These are phyloP conservation scores for Phytophthora ohioensis DNA, from an alignment of 352 stramenopile species.

Conservation along the genomic window DNA sequence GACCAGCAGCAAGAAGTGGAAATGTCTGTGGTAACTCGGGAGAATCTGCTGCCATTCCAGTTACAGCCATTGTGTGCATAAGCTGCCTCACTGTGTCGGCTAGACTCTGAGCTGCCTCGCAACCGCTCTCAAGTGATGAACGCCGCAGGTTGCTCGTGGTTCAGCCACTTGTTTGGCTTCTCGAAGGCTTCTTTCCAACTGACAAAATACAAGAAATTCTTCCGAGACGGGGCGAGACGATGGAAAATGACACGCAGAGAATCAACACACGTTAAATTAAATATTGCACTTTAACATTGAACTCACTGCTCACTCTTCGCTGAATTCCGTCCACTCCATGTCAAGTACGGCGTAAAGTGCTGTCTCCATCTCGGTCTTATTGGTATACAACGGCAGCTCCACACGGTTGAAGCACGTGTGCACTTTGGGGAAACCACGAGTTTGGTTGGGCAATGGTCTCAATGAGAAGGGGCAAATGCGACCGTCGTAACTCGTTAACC, in stretches of 20 bases:
- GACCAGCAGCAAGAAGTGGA: not conserved
- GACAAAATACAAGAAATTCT: slow-evolving; percentile 5
- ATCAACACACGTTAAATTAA: slow-evolving; percentile 30
- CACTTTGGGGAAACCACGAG: slow-evolving; percentile 73
- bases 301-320: slow-evolving; percentile 58
- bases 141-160: slow-evolving; percentile 8
- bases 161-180: not conserved
- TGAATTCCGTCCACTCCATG: slow-evolving; percentile 97
- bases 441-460: slow-evolving; percentile 64
- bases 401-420: slow-evolving; percentile 90
- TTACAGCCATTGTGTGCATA: slow-evolving; percentile 25
- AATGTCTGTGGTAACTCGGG: not conserved
- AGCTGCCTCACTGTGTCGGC: slow-evolving; percentile 14
- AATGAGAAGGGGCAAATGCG: slow-evolving; percentile 82
- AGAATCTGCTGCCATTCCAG: slow-evolving; percentile 30
- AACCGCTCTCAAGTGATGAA: slow-evolving; percentile 12
- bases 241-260: slow-evolving; percentile 13
- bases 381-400: slow-evolving; percentile 80
- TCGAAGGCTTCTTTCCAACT: slow-evolving; percentile 22
- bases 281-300: slow-evolving; percentile 31
- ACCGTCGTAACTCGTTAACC: slow-evolving; percentile 84
- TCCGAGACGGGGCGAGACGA: slow-evolving; percentile 22
- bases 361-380: slow-evolving; percentile 93
- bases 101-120: slow-evolving; percentile 9
- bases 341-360: slow-evolving; percentile 95